Evolutionary conservation across 345 rosid species (phyloP), one percentile per base, ranked within the genome.

Genomic region (Physaria fendleri): DNA sequence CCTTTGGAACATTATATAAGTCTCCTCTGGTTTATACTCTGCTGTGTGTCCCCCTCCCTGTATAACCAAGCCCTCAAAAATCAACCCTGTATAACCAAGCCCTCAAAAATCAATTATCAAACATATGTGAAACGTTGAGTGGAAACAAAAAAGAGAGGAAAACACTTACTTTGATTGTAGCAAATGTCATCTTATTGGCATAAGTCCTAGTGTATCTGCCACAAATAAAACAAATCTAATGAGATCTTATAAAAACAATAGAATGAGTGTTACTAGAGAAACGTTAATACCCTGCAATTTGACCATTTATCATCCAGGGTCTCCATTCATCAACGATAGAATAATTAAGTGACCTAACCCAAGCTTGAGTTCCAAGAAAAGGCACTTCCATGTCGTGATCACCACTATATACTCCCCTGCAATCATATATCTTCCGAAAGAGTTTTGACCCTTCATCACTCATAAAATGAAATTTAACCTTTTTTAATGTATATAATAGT

Each of bases 31-130:
- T 57, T 20, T 77, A 69, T 78, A 75, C 60, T 77, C 82, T 0
- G 85, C 59, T 25, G 82, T 77, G 76, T 82, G 91, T n/a, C 87
- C 94, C 33, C 84, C 88, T 5, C 91, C 94, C 91, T n/a, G n/a
- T 89, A 24, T 9, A 47, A 32, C 11, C n/a, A 32, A n/a, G n/a
- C n/a, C n/a, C n/a, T 32, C 5, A 25, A 48, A 57, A 30, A n/a
- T n/a, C n/a, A n/a, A n/a, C n/a, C n/a, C n/a, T n/a, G n/a, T n/a
- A n/a, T n/a, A n/a, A n/a, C n/a, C n/a, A n/a, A n/a, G n/a, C n/a
- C n/a, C 11, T 57, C 28, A 17, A 20, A 22, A 12, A 1, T 38
- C 18, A 47, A 23, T 15, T 11, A 15, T 15, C 6, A 41, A 29
- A 49, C 48, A 54, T 41, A 48, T 5, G 52, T n/a, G n/a, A 37